Conservation (phyloP, 108 stramenopile genomes). For the Pseudonitzschia multiseries region DNA sequence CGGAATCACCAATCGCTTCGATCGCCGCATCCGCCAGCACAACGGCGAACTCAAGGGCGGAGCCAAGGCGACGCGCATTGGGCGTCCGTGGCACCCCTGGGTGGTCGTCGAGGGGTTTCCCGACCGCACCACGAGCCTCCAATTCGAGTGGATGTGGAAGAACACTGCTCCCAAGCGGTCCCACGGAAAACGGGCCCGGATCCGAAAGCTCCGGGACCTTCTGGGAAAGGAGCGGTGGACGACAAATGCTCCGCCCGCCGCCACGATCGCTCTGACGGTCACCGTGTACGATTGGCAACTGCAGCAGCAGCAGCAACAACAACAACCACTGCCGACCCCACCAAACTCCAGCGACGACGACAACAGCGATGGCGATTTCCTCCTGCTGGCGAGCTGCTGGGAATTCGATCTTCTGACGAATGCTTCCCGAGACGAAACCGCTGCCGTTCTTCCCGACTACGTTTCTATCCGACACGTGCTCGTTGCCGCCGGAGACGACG, state of each 20-base stretch:
- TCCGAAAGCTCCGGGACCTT: neutral
- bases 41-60: neutral
- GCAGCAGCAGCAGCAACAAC: too few relatives aligned
- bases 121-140: neutral
- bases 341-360: too few relatives aligned
- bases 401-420: neutral
- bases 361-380: neutral
- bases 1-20: neutral
- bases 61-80: neutral
- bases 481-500: too few relatives aligned
- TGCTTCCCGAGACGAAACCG: neutral
- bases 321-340: too few relatives aligned
- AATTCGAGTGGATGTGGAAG: constrained; percentile 6
- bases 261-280: neutral
- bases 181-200: neutral
- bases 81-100: neutral
- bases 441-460: neutral
- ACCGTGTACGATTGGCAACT: neutral
- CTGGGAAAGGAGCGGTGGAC: neutral
- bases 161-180: neutral
- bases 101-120: neutral
- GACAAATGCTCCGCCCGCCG: neutral
- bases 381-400: neutral
- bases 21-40: constrained; percentile 3
- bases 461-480: too few relatives aligned